Evolutionary conservation across 371 early-diverging fungal species (phyloP).

Genomic region (Parasitella parasitica): DNA sequence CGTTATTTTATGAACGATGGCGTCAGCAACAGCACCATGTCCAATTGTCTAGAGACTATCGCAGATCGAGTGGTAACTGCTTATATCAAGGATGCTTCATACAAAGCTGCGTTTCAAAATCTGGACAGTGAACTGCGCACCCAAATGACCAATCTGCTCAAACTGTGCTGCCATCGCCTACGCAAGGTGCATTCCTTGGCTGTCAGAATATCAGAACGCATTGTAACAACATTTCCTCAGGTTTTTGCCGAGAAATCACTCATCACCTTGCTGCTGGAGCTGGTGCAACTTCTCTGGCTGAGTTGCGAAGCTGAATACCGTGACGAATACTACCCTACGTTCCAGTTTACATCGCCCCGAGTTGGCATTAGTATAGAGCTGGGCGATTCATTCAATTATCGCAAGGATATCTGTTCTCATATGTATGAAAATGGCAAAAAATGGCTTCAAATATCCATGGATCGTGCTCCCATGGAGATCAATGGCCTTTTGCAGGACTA

Average conservation of each 20-base stretch:
- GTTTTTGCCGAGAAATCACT: conserved; percentile 68
- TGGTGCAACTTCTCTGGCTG: conserved; percentile 78
- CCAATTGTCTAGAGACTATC: conserved; percentile 68
- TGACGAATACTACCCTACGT: conserved; percentile 80
- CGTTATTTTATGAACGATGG: conserved; percentile 87
- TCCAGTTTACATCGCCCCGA: conserved; percentile 67
- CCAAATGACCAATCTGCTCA: conserved; percentile 65
- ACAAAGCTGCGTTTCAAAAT: conserved; percentile 49
- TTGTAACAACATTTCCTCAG: conserved; percentile 66
- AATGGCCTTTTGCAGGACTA: conserved; percentile 69
- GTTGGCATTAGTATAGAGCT: conserved; percentile 72
- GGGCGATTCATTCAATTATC: conserved; percentile 77
- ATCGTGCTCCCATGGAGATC: conserved; percentile 56
- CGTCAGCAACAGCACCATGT: conserved; percentile 60
- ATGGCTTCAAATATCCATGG: conserved; percentile 65
- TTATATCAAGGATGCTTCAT: conserved; percentile 57
- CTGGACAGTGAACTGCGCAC: conserved; percentile 46
- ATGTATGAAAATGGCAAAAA: conserved; percentile 65
- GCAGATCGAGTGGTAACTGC: conserved; percentile 60
- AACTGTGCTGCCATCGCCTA: conserved; percentile 69
- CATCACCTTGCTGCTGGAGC: conserved; percentile 66
- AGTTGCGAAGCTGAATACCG: conserved; percentile 81
- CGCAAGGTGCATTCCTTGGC: conserved; percentile 67
- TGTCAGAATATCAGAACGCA: conserved; percentile 54
- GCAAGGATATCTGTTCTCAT: conserved; percentile 64